Percentiles rank a stretch among this genome's conserved stretches.
Evolutionary conservation across 305 asterid genomes (phyloP).

Genomic region (Euphrasia arctica): DNA sequence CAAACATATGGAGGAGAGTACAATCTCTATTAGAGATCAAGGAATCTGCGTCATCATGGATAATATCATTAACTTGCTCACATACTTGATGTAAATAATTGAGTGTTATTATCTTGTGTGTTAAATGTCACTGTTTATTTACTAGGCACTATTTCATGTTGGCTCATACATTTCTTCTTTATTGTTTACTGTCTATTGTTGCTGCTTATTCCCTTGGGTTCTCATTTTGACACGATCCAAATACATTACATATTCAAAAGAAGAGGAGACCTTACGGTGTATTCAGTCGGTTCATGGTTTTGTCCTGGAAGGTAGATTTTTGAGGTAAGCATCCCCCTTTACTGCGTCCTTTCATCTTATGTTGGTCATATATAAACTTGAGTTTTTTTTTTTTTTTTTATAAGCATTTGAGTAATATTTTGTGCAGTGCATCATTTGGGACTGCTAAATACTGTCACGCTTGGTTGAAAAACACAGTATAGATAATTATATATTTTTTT

Average conservation of each 20-base stretch:
- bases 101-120: not conserved
- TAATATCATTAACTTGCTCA: not conserved
- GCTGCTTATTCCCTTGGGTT: conserved; percentile 13
- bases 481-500: conserved; percentile 21
- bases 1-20: not conserved
- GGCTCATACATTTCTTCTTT: not conserved
- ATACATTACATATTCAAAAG: conserved; percentile 80
- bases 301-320: conserved; percentile 71
- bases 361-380: conserved; percentile 18
- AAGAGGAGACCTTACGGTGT: conserved; percentile 88
- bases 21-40: not conserved
- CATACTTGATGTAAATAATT: conserved; percentile 12
- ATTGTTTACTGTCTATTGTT: conserved; percentile 13
- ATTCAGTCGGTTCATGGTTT: conserved; percentile 92
- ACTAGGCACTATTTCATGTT: conserved; percentile 11
- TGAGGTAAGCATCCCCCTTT: conserved; percentile 52
- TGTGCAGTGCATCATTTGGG: conserved; percentile 95
- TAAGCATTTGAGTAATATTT: conserved; percentile 28
- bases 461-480: conserved; percentile 92
- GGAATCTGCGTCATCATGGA: conserved; percentile 1
- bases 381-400: conserved; percentile 14
- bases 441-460: conserved; percentile 96
- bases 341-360: conserved; percentile 21
- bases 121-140: conserved; percentile 3
- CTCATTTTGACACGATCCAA: conserved; percentile 37